These are phyloP conservation scores for Friedmanniomyces simplex DNA, from an alignment of 495 filamentous ascomycete species.

Conservation along the genomic window DNA sequence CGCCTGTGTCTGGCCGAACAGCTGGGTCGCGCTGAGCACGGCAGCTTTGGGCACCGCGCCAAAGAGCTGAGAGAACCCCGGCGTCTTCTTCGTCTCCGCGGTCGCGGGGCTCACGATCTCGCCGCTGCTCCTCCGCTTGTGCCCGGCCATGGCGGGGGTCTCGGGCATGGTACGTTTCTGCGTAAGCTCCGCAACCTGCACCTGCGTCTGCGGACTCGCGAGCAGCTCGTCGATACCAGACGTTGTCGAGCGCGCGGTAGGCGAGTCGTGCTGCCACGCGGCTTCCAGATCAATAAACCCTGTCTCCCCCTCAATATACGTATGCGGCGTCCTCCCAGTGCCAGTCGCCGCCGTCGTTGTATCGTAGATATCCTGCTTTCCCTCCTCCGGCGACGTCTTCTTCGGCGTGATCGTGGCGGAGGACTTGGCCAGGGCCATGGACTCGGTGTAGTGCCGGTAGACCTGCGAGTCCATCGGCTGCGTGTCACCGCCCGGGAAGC, in stretches of 20 bases:
- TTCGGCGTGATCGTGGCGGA: conserved; percentile 2
- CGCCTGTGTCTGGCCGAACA: conserved; percentile 34
- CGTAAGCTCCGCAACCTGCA: neutral
- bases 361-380: conserved; percentile 6
- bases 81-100: conserved; percentile 23
- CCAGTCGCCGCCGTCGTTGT: neutral
- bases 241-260: neutral
- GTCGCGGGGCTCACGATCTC: conserved; percentile 28
- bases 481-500: conserved; percentile 29
- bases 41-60: conserved; percentile 7
- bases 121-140: conserved; percentile 28
- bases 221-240: conserved; percentile 15
- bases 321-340: conserved; percentile 15
- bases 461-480: conserved; percentile 33
- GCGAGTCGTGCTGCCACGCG: conserved; percentile 6
- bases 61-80: conserved; percentile 28
- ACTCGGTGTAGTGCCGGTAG: conserved; percentile 24
- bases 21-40: conserved; percentile 31
- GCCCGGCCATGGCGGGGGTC: conserved; percentile 29
- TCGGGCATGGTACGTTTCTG: conserved; percentile 19
- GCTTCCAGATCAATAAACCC: conserved; percentile 20
- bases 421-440: conserved; percentile 16
- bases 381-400: conserved; percentile 1
- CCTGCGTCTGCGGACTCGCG: conserved; percentile 12
- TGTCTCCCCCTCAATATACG: conserved; percentile 16